Evolutionary conservation across 495 filamentous ascomycete species (phyloP), one percentile per base, ranked within the genome.

Genomic region (Tuber aestivum): DNA sequence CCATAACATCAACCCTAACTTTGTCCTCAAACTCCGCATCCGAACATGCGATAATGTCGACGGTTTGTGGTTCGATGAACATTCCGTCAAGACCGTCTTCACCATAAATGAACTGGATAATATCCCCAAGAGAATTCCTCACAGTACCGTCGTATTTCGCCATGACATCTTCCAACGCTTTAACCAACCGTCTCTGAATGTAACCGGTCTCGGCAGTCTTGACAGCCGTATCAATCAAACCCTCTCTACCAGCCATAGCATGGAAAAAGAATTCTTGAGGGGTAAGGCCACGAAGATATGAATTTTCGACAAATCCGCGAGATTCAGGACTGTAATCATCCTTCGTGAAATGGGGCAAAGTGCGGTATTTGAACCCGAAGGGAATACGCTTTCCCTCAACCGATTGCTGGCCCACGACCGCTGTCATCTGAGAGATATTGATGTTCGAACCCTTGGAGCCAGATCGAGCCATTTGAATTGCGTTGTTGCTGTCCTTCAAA

Each of bases 151-250:
- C 95, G 83, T 99, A 99, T 83, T 95, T 96, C 45, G 94, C 93
- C 89, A 94, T 96, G 32, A 97, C 93, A 83, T 99, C 95, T 87
- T 99, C 95, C 37, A 99, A 87, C 16, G 95, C 95, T 85, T 99
- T 99, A 82, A 99, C 95, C 50, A 99, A 88, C 85, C 96, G 92
- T 84, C 95, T 93, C 85, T 99, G 95, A 78, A 99, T 98, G 84
- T 99, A 99, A 85, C 95, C 95, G 65, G 95, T 99, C 83, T 99
- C 95, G 45, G 95, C 95, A 76, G 95, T 99, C 88, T 99, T 99
- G 83, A 99, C 95, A 80, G 95, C 95, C 35, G 95, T 99, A 89
- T 99, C 95, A 80, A 99, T 99, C 69, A 99, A 87, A 95, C 95
- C 95, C 85, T 99, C 95, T 86, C 95, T 91, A 92, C 95, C 95